Conservation (phyloP, 768 basidiomycete species). For the Lyophyllum atratum region DNA sequence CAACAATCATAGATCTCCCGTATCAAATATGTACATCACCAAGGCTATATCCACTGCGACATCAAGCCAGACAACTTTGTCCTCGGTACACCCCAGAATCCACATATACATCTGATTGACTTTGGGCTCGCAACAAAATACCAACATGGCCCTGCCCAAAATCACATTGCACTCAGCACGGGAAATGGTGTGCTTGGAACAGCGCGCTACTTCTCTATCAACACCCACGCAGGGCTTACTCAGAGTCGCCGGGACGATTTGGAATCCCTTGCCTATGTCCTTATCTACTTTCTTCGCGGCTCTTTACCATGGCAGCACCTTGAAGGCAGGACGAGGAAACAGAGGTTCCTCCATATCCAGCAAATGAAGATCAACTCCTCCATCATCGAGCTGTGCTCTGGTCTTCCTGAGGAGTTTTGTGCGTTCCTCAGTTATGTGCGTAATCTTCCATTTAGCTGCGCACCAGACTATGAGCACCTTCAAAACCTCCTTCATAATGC, state of each 20-base stretch:
- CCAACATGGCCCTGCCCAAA: conserved; percentile 33
- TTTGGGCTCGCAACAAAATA: neutral
- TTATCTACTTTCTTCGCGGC: conserved; percentile 87
- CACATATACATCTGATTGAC: neutral
- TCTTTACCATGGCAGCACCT: conserved; percentile 63
- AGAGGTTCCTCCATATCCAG: conserved; percentile 6
- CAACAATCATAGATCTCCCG: neutral
- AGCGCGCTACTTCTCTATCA: conserved; percentile 82
- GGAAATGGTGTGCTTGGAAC: conserved; percentile 86
- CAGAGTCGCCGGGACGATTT: conserved; percentile 81
- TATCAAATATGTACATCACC: conserved; percentile 56
- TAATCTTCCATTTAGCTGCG: conserved; percentile 57
- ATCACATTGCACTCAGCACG: conserved; percentile 44
- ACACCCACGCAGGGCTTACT: conserved; percentile 82
- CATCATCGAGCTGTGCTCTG: conserved; percentile 72
- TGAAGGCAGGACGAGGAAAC: neutral
- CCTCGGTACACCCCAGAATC: conserved; percentile 43
- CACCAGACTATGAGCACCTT: conserved; percentile 62
- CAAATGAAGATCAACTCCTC: conserved; percentile 51
- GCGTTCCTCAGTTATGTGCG: conserved; percentile 61
- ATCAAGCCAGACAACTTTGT: conserved; percentile 88
- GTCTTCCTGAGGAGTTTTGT: conserved; percentile 70
- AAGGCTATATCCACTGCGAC: conserved; percentile 75
- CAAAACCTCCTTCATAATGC: conserved; percentile 54
- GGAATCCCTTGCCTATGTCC: conserved; percentile 83